A percentile compares a stretch with the other conserved stretches of the same genome.
phyloP scores from a whole-genome alignment of 768 basidiomycete genomes.

The Tricholoma saponaceum region DNA sequence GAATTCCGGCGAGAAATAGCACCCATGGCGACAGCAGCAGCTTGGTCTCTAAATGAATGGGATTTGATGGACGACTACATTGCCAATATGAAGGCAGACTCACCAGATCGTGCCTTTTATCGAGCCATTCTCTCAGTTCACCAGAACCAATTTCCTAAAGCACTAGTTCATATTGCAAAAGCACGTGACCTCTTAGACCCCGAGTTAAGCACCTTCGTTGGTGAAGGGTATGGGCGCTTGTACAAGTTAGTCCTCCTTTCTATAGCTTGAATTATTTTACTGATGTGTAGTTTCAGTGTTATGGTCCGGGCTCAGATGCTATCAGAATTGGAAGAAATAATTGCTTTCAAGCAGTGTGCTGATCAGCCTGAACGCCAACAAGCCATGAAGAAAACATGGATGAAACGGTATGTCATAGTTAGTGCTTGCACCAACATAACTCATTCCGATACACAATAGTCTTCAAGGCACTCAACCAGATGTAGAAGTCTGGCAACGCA shows the following conservation, averaged over 20 bases:
- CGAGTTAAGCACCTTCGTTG: conserved; percentile 86
- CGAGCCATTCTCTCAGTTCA: conserved; percentile 94
- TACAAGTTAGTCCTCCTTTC: conserved; percentile 67
- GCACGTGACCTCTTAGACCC: conserved; percentile 91
- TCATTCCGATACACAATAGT: conserved; percentile 33
- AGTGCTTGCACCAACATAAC: not conserved
- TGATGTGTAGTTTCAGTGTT: conserved; percentile 45
- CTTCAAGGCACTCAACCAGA: conserved; percentile 96
- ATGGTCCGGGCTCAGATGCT: conserved; percentile 99
- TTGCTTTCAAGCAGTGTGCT: conserved; percentile 88
- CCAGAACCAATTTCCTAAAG: conserved; percentile 93
- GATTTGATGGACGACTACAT: conserved; percentile 98
- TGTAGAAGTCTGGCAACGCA: conserved; percentile 98
- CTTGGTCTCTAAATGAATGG: conserved; percentile 97
- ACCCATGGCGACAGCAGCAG: conserved; percentile 94
- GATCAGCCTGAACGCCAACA: conserved; percentile 93
- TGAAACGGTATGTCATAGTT: conserved; percentile 66
- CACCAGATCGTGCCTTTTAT: conserved; percentile 93
- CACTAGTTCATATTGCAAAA: conserved; percentile 83
- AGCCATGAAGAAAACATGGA: conserved; percentile 93
- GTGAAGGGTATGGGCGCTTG: conserved; percentile 95
- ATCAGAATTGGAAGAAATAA: conserved; percentile 97
- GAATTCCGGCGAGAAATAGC: conserved; percentile 91
- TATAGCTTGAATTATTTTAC: not conserved
- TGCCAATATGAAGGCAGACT: conserved; percentile 86